These are phyloP conservation scores for Eudorina sp. DNA, from an alignment of 139 green algal species.

Conservation along the genomic window DNA sequence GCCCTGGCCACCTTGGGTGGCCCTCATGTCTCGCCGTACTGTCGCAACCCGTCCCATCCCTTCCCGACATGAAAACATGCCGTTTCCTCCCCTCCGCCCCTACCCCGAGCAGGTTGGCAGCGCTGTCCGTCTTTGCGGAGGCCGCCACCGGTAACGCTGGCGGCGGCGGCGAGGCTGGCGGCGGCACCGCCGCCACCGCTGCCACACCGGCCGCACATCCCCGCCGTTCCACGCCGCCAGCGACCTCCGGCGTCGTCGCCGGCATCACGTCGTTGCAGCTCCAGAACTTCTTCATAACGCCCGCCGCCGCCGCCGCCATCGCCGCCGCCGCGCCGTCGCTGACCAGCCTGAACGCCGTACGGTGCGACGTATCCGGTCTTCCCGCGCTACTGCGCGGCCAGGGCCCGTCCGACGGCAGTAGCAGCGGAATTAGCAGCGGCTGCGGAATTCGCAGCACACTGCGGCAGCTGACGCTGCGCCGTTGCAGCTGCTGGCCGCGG, in stretches of 20 bases:
- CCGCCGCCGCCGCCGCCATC: background rate
- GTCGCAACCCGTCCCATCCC: no score
- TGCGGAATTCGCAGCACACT: background rate
- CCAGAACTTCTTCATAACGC: background rate
- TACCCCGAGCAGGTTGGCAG: background rate
- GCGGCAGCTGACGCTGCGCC: constrained; percentile 9
- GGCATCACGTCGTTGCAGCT: background rate
- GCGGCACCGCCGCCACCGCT: background rate
- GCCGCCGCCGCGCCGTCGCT: background rate
- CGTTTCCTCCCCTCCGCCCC: no score
- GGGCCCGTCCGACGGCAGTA: background rate
- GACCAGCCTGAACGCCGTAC: background rate
- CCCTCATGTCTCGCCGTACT: no score
- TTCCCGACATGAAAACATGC: no score
- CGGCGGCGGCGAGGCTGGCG: background rate
- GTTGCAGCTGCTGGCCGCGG: background rate
- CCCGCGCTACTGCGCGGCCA: background rate
- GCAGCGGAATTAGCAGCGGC: no score
- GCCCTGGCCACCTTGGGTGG: no score
- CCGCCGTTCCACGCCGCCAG: background rate
- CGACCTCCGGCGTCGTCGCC: background rate
- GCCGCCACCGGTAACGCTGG: background rate
- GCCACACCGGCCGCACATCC: background rate
- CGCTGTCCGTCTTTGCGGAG: background rate
- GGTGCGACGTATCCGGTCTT: background rate